These are phyloP conservation scores for Daldinia concentrica DNA, from an alignment of 495 filamentous ascomycete genomes.

Conservation along the genomic window DNA sequence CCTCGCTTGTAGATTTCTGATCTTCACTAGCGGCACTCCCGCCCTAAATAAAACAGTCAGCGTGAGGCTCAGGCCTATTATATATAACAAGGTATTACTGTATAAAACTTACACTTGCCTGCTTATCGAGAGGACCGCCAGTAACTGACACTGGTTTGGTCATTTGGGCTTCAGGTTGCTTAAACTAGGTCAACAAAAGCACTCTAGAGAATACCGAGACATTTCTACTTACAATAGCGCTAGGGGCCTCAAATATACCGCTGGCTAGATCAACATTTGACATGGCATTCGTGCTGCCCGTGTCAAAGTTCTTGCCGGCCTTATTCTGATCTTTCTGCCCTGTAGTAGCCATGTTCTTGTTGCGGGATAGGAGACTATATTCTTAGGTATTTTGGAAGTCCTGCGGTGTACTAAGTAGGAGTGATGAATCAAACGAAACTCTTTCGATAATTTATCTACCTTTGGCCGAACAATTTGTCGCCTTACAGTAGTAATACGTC, in stretches of 20 bases:
- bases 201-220: neutral
- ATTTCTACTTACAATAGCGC: constrained; percentile 11
- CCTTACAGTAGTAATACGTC: constrained; percentile 14
- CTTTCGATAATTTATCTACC: too few relatives aligned
- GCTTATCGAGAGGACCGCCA: constrained; percentile 18
- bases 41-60: constrained; percentile 7
- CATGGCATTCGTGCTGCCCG: constrained; percentile 18
- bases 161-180: constrained; percentile 18
- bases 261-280: constrained; percentile 22
- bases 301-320: constrained; percentile 24
- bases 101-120: constrained; percentile 3
- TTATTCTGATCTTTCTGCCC: constrained; percentile 22
- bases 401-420: neutral
- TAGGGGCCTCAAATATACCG: constrained; percentile 27
- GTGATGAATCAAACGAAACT: neutral
- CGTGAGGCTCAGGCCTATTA: neutral
- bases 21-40: neutral
- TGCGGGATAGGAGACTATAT: neutral
- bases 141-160: neutral
- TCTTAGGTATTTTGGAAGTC: neutral
- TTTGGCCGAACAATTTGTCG: neutral
- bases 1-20: neutral
- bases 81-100: neutral
- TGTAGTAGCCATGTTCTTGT: constrained; percentile 6
- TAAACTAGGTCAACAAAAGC: neutral